Conservation (phyloP, 257 asterid species). For the Plantago major region DNA sequence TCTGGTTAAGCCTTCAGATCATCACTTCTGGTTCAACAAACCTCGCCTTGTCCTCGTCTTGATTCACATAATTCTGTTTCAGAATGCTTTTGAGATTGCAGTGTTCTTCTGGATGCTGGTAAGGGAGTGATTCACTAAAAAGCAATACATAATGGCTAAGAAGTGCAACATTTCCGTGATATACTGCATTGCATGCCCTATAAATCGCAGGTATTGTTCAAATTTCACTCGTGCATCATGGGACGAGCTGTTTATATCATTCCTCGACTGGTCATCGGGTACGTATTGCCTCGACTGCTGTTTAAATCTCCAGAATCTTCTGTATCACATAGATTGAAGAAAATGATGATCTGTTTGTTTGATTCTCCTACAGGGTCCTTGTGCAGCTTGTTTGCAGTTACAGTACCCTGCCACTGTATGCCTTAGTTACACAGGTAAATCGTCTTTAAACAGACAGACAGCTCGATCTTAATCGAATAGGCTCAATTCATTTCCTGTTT, state of each 20-base stretch:
- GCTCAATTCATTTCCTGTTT: not conserved
- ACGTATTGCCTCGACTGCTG: conserved; percentile 9
- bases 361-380: conserved; percentile 36
- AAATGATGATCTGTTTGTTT: not conserved
- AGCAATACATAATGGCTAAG: not conserved
- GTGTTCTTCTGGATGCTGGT: conserved; percentile 58
- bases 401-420: conserved; percentile 79
- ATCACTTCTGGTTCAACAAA: conserved; percentile 52
- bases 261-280: conserved; percentile 62
- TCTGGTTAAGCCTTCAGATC: conserved; percentile 43
- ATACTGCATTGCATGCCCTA: not conserved
- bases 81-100: conserved; percentile 54
- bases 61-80: conserved; percentile 50
- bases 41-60: conserved; percentile 44
- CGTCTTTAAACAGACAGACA: not conserved
- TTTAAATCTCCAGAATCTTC: not conserved
- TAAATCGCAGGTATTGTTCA: conserved; percentile 35
- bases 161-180: not conserved
- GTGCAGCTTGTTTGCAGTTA: conserved; percentile 75
- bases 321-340: not conserved
- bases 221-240: conserved; percentile 73
- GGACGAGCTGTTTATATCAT: conserved; percentile 40
- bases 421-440: conserved; percentile 65
- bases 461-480: not conserved
- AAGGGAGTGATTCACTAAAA: not conserved